Conservation (phyloP, 352 stramenopile species). For the Phytophthora brassicae region DNA sequence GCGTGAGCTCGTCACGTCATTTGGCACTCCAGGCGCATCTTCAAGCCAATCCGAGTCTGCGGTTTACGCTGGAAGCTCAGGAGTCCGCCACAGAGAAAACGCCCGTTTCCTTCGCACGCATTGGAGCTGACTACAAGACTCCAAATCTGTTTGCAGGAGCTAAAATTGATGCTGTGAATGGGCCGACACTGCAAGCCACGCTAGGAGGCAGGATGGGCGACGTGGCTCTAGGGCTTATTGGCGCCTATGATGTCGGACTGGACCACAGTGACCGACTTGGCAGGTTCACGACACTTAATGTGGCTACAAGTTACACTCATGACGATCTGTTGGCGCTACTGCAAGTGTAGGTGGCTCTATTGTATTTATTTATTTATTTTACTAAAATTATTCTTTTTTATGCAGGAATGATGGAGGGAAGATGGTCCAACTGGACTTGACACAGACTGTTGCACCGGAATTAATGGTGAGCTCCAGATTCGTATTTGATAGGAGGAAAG, state of each 20-base stretch:
- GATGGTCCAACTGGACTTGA: conserved; percentile 59
- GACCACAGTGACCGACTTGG: conserved; percentile 76
- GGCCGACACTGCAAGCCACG: conserved; percentile 67
- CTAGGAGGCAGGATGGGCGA: conserved; percentile 48
- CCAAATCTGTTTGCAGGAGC: conserved; percentile 47
- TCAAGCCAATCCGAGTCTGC: conserved; percentile 48
- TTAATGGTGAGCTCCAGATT: conserved; percentile 69
- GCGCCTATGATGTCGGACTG: conserved; percentile 77
- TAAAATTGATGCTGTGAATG: conserved; percentile 82
- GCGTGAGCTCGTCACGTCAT: conserved; percentile 71
- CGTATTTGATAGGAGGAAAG: conserved; percentile 66
- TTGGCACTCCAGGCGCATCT: conserved; percentile 70
- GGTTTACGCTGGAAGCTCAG: conserved; percentile 75
- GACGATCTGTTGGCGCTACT: conserved; percentile 67
- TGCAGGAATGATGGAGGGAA: conserved; percentile 69
- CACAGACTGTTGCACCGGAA: conserved; percentile 53
- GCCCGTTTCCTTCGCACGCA: conserved; percentile 67
- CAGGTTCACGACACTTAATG: conserved; percentile 61
- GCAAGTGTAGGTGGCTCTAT: conserved; percentile 55
- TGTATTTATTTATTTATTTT: not conserved
- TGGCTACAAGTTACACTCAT: conserved; percentile 59
- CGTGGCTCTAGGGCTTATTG: conserved; percentile 47
- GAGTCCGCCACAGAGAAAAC: conserved; percentile 72
- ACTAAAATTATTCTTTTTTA: not conserved
- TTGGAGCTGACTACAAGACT: conserved; percentile 69